Conservation (phyloP, 2,329 filamentous ascomycete species). For the Exophiala mesophila region DNA sequence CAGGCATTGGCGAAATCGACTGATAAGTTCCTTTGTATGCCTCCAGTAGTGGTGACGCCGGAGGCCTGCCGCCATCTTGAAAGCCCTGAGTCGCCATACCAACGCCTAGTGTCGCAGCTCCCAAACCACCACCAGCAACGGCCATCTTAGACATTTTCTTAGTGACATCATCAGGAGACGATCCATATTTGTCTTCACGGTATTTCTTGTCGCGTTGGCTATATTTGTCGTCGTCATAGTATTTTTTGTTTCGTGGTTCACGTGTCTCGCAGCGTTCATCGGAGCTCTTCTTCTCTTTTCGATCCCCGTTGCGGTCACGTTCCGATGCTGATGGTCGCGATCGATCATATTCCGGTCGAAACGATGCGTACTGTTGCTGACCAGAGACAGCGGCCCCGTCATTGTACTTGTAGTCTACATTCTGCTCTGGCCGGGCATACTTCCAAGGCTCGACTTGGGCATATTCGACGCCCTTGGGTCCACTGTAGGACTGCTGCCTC, state of each 20-base stretch:
- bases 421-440: conserved; percentile 30
- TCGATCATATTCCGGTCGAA: conserved; percentile 15
- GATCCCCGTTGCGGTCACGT: conserved; percentile 6
- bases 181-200: conserved; percentile 13
- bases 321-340: conserved; percentile 13
- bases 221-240: conserved; percentile 16
- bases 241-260: conserved; percentile 20
- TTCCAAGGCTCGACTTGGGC: conserved; percentile 33
- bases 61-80: conserved; percentile 47
- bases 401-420: conserved; percentile 34
- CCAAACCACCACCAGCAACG: conserved; percentile 31
- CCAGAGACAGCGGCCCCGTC: background rate
- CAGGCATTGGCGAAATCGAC: conserved; percentile 89
- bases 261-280: conserved; percentile 16
- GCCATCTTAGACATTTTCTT: conserved; percentile 28
- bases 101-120: conserved; percentile 37
- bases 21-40: conserved; percentile 93
- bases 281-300: conserved; percentile 6
- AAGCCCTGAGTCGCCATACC: conserved; percentile 26
- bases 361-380: conserved; percentile 13
- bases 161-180: conserved; percentile 18
- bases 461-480: conserved; percentile 24
- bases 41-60: conserved; percentile 80
- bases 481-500: conserved; percentile 21
- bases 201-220: conserved; percentile 13